phyloP scores from a whole-genome alignment of 73 alveolate genomes.

The Paramecium tetraurelia region DNA sequence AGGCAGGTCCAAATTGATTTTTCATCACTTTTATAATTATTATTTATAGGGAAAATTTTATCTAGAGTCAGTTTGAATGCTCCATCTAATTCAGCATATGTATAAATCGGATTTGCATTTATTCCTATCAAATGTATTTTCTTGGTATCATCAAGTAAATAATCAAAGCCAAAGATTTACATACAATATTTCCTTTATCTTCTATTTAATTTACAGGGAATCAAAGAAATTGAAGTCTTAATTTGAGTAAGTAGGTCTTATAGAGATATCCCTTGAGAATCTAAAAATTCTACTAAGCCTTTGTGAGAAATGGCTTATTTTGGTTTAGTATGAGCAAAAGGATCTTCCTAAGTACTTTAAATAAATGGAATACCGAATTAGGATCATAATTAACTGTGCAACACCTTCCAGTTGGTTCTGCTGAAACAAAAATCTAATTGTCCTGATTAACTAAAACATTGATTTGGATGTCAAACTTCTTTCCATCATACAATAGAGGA shows the following conservation, averaged over 20 bases:
- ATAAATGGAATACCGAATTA: slow-evolving; percentile 26
- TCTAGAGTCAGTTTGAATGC: slow-evolving; percentile 85
- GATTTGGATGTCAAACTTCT: slow-evolving; percentile 85
- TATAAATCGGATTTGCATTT: slow-evolving; percentile 79
- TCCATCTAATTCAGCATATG: slow-evolving; percentile 89
- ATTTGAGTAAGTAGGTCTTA: not conserved
- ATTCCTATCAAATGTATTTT: slow-evolving; percentile 78
- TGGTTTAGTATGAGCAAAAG: slow-evolving; percentile 75
- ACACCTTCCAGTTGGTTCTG: slow-evolving; percentile 67
- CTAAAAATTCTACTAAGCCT: slow-evolving; percentile 55
- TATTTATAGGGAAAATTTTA: slow-evolving; percentile 57
- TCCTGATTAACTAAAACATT: slow-evolving; percentile 80
- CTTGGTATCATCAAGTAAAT: slow-evolving; percentile 76
- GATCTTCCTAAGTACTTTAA: slow-evolving; percentile 36
- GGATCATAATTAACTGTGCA: slow-evolving; percentile 43
- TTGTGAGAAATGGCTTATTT: slow-evolving; percentile 67
- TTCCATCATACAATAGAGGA: slow-evolving; percentile 80
- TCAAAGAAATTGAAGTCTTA: not conserved
- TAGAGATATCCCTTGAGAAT: not conserved
- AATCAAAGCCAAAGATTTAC: slow-evolving; percentile 86
- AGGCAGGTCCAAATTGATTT: not conserved
- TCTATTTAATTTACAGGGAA: slow-evolving; percentile 25
- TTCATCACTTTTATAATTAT: not conserved
- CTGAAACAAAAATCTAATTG: slow-evolving; percentile 60
- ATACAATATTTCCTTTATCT: slow-evolving; percentile 57